Percentiles rank a stretch among this genome's conserved stretches.
These are phyloP conservation scores for Solanum medicagineum DNA, from an alignment of 257 asterid species.

Conservation along the genomic window DNA sequence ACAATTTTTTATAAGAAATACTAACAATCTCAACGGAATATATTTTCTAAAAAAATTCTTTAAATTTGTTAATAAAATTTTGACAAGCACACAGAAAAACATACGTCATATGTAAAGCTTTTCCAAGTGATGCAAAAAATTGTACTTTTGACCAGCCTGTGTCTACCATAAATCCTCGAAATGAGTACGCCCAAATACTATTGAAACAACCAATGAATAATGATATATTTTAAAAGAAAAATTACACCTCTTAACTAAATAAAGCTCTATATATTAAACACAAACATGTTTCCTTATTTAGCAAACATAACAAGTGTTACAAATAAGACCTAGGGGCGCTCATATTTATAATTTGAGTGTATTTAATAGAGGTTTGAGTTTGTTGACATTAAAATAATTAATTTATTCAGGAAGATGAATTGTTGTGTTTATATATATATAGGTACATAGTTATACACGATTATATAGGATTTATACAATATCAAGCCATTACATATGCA, in stretches of 20 bases:
- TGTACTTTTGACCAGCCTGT: not conserved
- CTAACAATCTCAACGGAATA: not conserved
- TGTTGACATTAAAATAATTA: no score
- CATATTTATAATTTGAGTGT: no score
- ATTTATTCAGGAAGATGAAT: not conserved
- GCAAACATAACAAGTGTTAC: not conserved
- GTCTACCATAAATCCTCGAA: not conserved
- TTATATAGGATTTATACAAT: no score
- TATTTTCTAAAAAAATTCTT: not conserved
- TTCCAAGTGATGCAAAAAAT: not conserved
- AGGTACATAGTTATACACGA: not conserved
- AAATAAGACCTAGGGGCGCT: no score
- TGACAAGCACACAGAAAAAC: not conserved
- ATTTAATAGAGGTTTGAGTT: not conserved
- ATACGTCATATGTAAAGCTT: not conserved
- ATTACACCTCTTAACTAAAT: no score
- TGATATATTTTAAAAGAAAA: no score
- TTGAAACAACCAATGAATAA: not conserved
- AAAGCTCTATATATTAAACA: no score
- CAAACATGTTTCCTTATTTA: no score
- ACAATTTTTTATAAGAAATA: not conserved
- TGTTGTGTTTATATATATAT: no score
- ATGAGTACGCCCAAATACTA: not conserved
- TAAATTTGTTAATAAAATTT: not conserved
- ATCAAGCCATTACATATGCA: not conserved